phyloP scores from a whole-genome alignment of 495 filamentous ascomycete species.

The Cercophora samala region DNA sequence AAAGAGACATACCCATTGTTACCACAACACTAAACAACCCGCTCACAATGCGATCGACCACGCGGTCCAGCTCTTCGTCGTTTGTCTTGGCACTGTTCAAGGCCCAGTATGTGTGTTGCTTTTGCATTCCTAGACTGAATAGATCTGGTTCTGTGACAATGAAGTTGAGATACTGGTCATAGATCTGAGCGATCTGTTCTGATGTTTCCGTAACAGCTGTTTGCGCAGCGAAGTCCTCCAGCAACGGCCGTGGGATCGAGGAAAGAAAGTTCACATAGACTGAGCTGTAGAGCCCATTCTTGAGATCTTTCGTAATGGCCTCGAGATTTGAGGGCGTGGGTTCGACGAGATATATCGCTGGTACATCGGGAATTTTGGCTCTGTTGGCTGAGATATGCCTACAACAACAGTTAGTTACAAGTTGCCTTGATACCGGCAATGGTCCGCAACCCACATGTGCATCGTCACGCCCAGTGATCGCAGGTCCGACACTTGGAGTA shows the following conservation, averaged over 20 bases:
- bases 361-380: constrained; percentile 93
- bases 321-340: constrained; percentile 77
- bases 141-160: constrained; percentile 93
- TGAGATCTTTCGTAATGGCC: constrained; percentile 80
- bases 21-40: constrained; percentile 95
- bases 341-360: constrained; percentile 92
- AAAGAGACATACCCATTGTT: constrained; percentile 42
- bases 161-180: constrained; percentile 97
- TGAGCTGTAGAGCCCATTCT: constrained; percentile 82
- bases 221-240: constrained; percentile 92
- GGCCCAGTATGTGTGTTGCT: constrained; percentile 81
- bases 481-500: constrained; percentile 88
- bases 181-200: constrained; percentile 87
- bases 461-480: constrained; percentile 93
- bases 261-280: constrained; percentile 97
- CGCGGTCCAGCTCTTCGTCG: constrained; percentile 81
- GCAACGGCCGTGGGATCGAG: constrained; percentile 84
- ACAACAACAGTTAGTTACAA: background rate
- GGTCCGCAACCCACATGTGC: constrained; percentile 59
- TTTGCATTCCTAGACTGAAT: constrained; percentile 88
- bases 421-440: background rate
- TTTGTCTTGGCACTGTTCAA: constrained; percentile 89
- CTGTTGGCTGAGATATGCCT: constrained; percentile 73
- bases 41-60: constrained; percentile 87
- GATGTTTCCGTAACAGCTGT: constrained; percentile 79